Conservation (phyloP, 345 rosid species). For the Murraya koenigii region DNA sequence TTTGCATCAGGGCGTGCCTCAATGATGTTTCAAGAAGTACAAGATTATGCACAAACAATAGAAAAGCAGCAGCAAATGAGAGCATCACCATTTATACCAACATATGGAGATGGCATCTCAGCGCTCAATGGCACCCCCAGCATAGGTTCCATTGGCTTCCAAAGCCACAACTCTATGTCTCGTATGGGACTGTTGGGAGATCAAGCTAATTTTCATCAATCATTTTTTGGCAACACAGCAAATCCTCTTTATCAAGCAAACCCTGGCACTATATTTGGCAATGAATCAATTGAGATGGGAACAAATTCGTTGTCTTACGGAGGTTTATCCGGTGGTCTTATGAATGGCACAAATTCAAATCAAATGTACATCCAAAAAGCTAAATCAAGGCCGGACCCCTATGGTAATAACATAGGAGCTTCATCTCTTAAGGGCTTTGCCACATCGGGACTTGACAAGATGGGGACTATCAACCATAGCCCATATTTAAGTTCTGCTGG, state of each 20-base stretch:
- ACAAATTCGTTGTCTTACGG: background rate
- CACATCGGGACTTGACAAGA: background rate
- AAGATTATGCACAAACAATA: background rate
- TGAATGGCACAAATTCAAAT: background rate
- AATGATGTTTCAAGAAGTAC: background rate
- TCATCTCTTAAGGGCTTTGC: background rate
- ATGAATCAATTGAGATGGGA: background rate
- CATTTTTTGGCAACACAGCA: background rate
- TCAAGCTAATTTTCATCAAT: conserved; percentile 4
- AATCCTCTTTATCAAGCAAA: conserved; percentile 7
- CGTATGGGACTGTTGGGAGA: background rate
- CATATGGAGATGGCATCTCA: background rate
- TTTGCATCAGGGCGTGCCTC: conserved; percentile 28
- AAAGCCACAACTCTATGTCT: background rate
- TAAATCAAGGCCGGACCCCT: conserved; percentile 6
- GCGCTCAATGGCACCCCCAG: background rate
- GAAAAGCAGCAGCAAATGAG: background rate
- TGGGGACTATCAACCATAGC: background rate
- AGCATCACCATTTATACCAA: conserved; percentile 2
- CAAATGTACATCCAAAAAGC: conserved; percentile 7
- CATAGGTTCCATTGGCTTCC: background rate
- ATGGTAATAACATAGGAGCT: background rate
- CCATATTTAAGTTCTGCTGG: conserved; percentile 3
- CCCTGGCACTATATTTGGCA: background rate
- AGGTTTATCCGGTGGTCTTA: background rate